Base-by-base conservation (phyloP, 75 land plant genomes). In the Sequoia sempervirens region DNA sequence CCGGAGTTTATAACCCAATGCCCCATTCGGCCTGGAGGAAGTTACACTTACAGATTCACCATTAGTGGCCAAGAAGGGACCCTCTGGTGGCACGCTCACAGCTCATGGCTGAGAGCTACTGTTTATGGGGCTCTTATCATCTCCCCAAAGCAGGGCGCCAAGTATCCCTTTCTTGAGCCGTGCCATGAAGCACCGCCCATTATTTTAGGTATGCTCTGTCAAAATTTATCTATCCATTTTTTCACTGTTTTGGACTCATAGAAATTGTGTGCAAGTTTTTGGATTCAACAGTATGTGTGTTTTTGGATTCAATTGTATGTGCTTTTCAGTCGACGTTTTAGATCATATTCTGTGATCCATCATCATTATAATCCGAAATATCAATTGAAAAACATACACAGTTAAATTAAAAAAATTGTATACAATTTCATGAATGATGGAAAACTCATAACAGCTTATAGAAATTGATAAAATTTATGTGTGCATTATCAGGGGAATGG, bases 41-140 rank as follows among this genome's bases (percentile, higher is more conserved):
- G 78, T 72, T 82, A 82, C 46, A 82, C 83, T 18, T 82, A 82
- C 83, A 82, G 78, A 64, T 82, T 72, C 83, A 82, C 83, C 45
- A 41, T 82, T 70, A 45, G 3, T 15, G 50, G 30, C 20, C 78
- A 88, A 36, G 83, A 84, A 84, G 89, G 90, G 38, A 89, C 90
- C 20, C 50, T 88, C 17, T 89, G 50, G 75, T 80, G 52, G 82
- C 82, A 81, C 36, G 82, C 82, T 7, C 82, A 81, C 61, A 81
- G 61, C 40, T 50, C 61, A 0, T 89, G 90, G 90, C 90, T 88
- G 32, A 75, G 90, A 79, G 90, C 90, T 12, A 75, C 90, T 7
- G 79, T 89, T 56, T 82, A 89, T 73, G 90, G 90, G 17, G 84
- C 90, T 17, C 45, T 88, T 1, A 36, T 88, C 7, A 78, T 88